These are phyloP conservation scores for Lithocarpus polystachyus DNA, from an alignment of 306 rosid species.

Conservation along the genomic window DNA sequence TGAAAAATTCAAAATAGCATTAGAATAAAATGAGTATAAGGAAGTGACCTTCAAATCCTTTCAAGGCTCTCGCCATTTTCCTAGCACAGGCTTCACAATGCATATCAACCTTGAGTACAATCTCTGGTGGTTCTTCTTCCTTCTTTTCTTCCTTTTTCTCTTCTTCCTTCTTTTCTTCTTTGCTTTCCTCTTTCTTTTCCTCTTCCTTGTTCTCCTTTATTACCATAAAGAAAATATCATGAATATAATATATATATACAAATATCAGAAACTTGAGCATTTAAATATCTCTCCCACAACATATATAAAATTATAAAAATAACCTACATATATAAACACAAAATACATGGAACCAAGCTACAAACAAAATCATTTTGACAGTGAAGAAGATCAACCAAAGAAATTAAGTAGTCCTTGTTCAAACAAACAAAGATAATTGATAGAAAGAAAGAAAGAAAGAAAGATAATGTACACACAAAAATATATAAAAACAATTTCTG, in stretches of 20 bases:
- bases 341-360: neutral
- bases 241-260: neutral
- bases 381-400: neutral
- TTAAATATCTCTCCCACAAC: neutral
- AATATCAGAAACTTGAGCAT: neutral
- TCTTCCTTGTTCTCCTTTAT: slow-evolving; percentile 42
- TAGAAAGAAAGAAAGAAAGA: neutral
- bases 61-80: slow-evolving; percentile 83
- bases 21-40: neutral
- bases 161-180: slow-evolving; percentile 33
- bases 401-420: neutral
- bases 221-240: slow-evolving; percentile 2
- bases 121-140: slow-evolving; percentile 54
- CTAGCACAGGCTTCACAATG: slow-evolving; percentile 96
- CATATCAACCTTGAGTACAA: slow-evolving; percentile 91
- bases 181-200: slow-evolving; percentile 33
- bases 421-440: neutral
- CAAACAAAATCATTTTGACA: neutral
- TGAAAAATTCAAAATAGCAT: neutral
- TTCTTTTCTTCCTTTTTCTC: slow-evolving; percentile 35
- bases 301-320: neutral
- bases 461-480: neutral
- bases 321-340: neutral
- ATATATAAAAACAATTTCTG: neutral
- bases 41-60: slow-evolving; percentile 79